phyloP scores from a whole-genome alignment of 2,329 filamentous ascomycete genomes.

The Blastomyces percursus region DNA sequence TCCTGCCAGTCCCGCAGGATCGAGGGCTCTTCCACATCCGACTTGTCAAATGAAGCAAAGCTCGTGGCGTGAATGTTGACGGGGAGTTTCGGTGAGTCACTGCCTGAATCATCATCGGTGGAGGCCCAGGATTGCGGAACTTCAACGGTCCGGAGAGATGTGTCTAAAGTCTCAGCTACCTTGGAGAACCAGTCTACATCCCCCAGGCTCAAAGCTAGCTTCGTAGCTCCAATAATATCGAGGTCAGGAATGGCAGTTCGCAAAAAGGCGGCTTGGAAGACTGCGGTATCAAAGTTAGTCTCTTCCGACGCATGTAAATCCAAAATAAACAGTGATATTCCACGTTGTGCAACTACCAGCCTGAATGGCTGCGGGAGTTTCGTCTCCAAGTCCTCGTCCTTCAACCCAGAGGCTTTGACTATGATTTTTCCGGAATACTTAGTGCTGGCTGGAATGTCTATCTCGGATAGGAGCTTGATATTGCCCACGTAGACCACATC shows the following conservation, averaged over 20 bases:
- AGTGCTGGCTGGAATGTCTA: slow-evolving; percentile 61
- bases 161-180: slow-evolving; percentile 49
- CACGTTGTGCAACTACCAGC: slow-evolving; percentile 59
- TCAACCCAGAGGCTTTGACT: slow-evolving; percentile 64
- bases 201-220: slow-evolving; percentile 52
- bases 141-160: slow-evolving; percentile 60
- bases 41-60: slow-evolving; percentile 70
- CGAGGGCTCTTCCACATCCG: slow-evolving; percentile 54
- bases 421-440: slow-evolving; percentile 63
- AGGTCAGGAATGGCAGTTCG: slow-evolving; percentile 60
- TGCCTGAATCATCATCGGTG: slow-evolving; percentile 40
- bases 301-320: slow-evolving; percentile 59
- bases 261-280: slow-evolving; percentile 74
- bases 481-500: slow-evolving; percentile 71
- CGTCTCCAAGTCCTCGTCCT: slow-evolving; percentile 84
- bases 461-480: slow-evolving; percentile 64
- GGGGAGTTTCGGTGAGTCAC: slow-evolving; percentile 39
- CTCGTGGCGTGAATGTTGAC: slow-evolving; percentile 63
- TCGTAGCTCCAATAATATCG: slow-evolving; percentile 51
- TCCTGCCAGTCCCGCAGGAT: slow-evolving; percentile 68
- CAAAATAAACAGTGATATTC: slow-evolving; percentile 60
- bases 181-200: slow-evolving; percentile 53
- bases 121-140: slow-evolving; percentile 72
- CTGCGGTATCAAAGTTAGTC: slow-evolving; percentile 54
- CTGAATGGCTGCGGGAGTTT: slow-evolving; percentile 60